Evolutionary conservation across 1,139 yeast species (phyloP).

Genomic region (Blastobotrys arbuscula): DNA sequence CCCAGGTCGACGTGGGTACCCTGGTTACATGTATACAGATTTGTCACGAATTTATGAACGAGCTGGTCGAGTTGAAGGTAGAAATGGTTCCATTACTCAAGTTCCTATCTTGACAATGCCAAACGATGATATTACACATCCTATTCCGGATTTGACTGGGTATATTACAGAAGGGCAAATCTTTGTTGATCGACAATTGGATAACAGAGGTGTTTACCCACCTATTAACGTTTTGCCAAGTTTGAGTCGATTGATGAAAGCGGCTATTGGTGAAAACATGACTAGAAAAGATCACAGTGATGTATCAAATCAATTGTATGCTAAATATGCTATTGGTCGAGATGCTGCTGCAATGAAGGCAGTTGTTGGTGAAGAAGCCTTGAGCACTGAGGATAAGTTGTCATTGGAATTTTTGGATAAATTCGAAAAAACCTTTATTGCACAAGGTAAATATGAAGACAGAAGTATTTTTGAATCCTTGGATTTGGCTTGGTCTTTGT

Average conservation of each 20-base stretch:
- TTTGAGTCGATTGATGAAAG: constrained; percentile 95
- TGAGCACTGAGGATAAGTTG: constrained; percentile 93
- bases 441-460: constrained; percentile 95
- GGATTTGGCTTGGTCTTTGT: constrained; percentile 96
- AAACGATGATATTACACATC: constrained; percentile 98
- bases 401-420: constrained; percentile 96
- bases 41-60: constrained; percentile 97
- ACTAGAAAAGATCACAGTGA: constrained; percentile 99
- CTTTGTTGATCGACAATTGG: constrained; percentile 90
- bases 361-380: constrained; percentile 99
- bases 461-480: constrained; percentile 91
- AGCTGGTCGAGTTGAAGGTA: constrained; percentile 99
- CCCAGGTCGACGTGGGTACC: constrained; percentile 99
- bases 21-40: constrained; percentile 99
- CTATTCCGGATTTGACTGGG: constrained; percentile 99
- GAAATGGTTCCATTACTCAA: constrained; percentile 98
- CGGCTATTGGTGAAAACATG: constrained; percentile 99
- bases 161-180: constrained; percentile 99
- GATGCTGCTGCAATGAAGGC: constrained; percentile 99
- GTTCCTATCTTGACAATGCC: constrained; percentile 99
- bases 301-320: constrained; percentile 96
- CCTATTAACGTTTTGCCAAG: constrained; percentile 98
- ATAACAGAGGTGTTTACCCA: constrained; percentile 96
- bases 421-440: constrained; percentile 89
- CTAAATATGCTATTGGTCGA: constrained; percentile 98